phyloP scores from a whole-genome alignment of 805 yeast genomes.

The Nakazawaea ernobii region DNA sequence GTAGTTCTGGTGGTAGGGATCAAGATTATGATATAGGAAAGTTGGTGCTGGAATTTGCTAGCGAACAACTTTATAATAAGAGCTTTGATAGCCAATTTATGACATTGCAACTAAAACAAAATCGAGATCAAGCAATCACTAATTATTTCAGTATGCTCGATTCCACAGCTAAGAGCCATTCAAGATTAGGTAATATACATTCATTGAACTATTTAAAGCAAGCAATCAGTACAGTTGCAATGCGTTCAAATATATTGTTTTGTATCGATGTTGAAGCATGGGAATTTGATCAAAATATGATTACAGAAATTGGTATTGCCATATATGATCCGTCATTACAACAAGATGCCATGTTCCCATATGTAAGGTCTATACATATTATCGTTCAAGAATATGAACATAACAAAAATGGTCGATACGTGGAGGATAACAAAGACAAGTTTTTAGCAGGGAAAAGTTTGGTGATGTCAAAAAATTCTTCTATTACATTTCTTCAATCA shows the following conservation, averaged over 20 bases:
- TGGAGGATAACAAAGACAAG: constrained; percentile 46
- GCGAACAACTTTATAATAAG: too few relatives aligned
- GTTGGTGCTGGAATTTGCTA: too few relatives aligned
- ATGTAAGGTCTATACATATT: constrained; percentile 34
- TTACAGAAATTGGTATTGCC: constrained; percentile 55
- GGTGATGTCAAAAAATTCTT: constrained; percentile 31
- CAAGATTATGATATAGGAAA: too few relatives aligned
- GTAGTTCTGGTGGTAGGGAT: too few relatives aligned
- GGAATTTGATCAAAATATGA: constrained; percentile 33
- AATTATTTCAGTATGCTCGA: constrained; percentile 14
- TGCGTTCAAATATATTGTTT: constrained; percentile 26
- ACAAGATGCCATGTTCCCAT: constrained; percentile 30
- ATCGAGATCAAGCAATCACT: not conserved
- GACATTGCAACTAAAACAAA: too few relatives aligned
- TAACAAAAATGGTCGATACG: constrained; percentile 46
- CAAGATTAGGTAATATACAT: not conserved
- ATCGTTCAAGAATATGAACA: constrained; percentile 37
- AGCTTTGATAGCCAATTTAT: too few relatives aligned
- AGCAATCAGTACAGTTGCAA: not conserved
- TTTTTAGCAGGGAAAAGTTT: constrained; percentile 47
- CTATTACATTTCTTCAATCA: constrained; percentile 33
- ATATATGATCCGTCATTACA: constrained; percentile 51
- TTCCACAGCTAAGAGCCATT: not conserved
- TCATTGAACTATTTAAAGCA: not conserved
- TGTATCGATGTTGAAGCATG: constrained; percentile 54